Percentiles rank a stretch among this genome's conserved stretches.
These are phyloP conservation scores for Thinopyrum obtusiflorum DNA, from an alignment of 202 grass and related monocot species.

Conservation along the genomic window DNA sequence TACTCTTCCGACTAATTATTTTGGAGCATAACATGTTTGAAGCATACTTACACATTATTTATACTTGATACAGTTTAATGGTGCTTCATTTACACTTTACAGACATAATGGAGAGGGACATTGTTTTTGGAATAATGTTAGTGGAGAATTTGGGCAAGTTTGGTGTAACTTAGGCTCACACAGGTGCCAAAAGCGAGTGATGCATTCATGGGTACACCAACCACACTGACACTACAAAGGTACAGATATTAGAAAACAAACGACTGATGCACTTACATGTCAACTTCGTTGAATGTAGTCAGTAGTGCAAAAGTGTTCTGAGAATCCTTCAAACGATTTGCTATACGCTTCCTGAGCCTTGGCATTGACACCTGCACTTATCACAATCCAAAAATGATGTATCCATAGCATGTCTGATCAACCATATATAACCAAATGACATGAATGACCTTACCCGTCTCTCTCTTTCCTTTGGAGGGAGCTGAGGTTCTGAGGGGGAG, in stretches of 20 bases:
- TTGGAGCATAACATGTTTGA: background rate
- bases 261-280: constrained; percentile 64
- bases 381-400: background rate
- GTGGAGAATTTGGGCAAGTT: background rate
- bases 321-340: constrained; percentile 95
- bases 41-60: background rate
- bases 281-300: constrained; percentile 98
- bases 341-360: constrained; percentile 89
- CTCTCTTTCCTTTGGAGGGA: constrained; percentile 88
- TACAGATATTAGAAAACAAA: background rate
- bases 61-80: background rate
- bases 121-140: background rate
- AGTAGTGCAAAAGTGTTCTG: constrained; percentile 93
- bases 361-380: constrained; percentile 83
- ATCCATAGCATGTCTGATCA: background rate
- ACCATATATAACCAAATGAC: background rate
- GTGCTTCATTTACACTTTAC: background rate
- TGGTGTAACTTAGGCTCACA: background rate
- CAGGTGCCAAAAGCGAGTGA: background rate
- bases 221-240: background rate
- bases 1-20: background rate
- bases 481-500: constrained; percentile 76
- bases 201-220: background rate
- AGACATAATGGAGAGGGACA: constrained; percentile 4
- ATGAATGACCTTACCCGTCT: constrained; percentile 53